Evolutionary conservation across 257 asterid genomes (phyloP).

Genomic region (Solanum etuberosum): DNA sequence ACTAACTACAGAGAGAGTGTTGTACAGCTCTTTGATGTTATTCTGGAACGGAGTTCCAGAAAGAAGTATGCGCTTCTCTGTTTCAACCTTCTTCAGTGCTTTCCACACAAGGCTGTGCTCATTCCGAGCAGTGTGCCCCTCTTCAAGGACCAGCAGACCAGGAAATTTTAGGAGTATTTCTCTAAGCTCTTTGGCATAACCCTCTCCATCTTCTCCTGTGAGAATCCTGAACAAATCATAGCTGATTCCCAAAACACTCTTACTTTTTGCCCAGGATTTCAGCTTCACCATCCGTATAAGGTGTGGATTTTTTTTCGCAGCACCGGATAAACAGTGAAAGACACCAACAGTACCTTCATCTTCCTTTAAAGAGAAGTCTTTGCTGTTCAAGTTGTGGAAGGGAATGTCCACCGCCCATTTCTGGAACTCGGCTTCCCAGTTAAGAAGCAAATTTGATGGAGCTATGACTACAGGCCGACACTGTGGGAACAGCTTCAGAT

Average conservation of each 20-base stretch:
- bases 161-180: slow-evolving; percentile 44
- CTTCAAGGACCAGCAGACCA: slow-evolving; percentile 50
- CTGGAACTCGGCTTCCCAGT: not conserved
- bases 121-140: slow-evolving; percentile 74
- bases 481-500: not conserved
- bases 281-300: not conserved
- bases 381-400: not conserved
- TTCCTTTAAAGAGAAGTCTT: not conserved
- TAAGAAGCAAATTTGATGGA: not conserved
- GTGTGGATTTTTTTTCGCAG: not conserved
- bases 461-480: not conserved
- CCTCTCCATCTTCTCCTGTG: slow-evolving; percentile 14
- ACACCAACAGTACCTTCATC: no score
- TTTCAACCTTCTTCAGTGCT: slow-evolving; percentile 30
- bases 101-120: slow-evolving; percentile 37
- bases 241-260: slow-evolving; percentile 41
- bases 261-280: not conserved
- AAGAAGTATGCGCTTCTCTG: slow-evolving; percentile 41
- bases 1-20: not conserved
- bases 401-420: not conserved
- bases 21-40: slow-evolving; percentile 47
- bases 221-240: slow-evolving; percentile 44
- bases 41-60: slow-evolving; percentile 89
- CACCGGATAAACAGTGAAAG: not conserved
- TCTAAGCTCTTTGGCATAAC: slow-evolving; percentile 4